A percentile compares a stretch with the other conserved stretches of the same genome.
Evolutionary conservation across 2,329 filamentous ascomycete species (phyloP).

Genomic region (Botrytis tulipae): DNA sequence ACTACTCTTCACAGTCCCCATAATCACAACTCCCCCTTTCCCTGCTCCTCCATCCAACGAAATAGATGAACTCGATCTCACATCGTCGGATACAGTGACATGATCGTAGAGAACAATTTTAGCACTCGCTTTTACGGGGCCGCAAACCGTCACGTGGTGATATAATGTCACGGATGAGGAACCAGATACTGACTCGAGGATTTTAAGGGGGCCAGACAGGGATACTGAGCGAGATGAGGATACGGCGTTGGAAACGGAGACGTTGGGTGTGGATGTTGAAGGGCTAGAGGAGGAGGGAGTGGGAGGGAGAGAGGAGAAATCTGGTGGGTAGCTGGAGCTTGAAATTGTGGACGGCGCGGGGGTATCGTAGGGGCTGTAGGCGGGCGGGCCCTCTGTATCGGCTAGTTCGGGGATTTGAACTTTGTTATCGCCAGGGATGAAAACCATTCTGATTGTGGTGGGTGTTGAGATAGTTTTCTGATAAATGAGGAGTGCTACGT

Average conservation of each 20-base stretch:
- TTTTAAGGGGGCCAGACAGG: constrained; percentile 26
- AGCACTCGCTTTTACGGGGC: constrained; percentile 21
- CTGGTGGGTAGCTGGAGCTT: constrained; percentile 1
- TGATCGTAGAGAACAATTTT: constrained; percentile 24
- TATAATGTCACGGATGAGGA: constrained; percentile 21
- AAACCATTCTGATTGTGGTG: constrained; percentile 18
- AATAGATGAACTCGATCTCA: constrained; percentile 21
- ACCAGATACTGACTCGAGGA: constrained; percentile 26
- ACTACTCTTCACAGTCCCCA: constrained; percentile 22
- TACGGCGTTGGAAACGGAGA: constrained; percentile 26
- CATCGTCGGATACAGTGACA: constrained; percentile 28
- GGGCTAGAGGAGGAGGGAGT: neutral
- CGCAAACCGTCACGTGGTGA: constrained; percentile 18
- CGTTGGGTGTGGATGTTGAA: neutral
- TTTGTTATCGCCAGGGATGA: constrained; percentile 25
- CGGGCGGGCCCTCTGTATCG: constrained; percentile 6
- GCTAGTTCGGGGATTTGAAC: constrained; percentile 16
- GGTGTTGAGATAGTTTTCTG: neutral
- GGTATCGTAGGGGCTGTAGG: constrained; percentile 8
- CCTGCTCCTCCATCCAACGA: constrained; percentile 22
- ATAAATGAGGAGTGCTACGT: neutral
- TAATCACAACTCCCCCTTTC: constrained; percentile 20
- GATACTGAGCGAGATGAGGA: constrained; percentile 22
- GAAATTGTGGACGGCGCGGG: constrained; percentile 2
- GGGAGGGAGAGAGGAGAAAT: constrained; percentile 7